These are phyloP conservation scores for Saraca asoca DNA, from an alignment of 331 rosid genomes.

Conservation along the genomic window DNA sequence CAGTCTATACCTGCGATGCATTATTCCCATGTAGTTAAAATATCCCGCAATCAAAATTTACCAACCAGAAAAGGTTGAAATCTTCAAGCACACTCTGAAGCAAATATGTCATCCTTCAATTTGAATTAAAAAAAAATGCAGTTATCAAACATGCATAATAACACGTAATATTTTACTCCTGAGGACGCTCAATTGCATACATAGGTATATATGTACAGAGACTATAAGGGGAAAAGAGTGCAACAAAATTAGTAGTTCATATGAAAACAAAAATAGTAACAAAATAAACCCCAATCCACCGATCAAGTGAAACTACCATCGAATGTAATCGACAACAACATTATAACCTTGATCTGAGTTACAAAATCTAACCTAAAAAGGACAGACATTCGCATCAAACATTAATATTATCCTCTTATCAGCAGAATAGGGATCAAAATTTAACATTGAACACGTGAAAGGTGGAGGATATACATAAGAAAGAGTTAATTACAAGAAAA, in stretches of 20 bases:
- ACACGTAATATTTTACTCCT: not conserved
- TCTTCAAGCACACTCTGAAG: conserved; percentile 37
- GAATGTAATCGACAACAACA: conserved; percentile 24
- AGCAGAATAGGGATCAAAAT: not conserved
- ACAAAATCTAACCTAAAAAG: conserved; percentile 29
- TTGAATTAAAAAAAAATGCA: not conserved
- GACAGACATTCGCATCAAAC: not conserved
- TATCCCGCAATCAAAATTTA: conserved; percentile 43
- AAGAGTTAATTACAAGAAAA: too few relatives aligned
- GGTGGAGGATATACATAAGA: too few relatives aligned
- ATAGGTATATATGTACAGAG: too few relatives aligned
- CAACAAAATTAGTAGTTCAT: not conserved
- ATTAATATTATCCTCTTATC: not conserved
- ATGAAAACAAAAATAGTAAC: not conserved
- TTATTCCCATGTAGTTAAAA: conserved; percentile 43
- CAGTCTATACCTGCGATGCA: conserved; percentile 58
- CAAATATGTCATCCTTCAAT: conserved; percentile 47
- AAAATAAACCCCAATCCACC: not conserved
- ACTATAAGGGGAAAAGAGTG: too few relatives aligned
- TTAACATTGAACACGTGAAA: not conserved
- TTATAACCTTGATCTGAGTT: conserved; percentile 26
- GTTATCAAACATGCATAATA: too few relatives aligned
- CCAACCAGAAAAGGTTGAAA: conserved; percentile 34
- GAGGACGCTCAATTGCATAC: too few relatives aligned
- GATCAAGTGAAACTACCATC: not conserved